phyloP scores from a whole-genome alignment of 2,329 filamentous ascomycete species.

The Tricladium varicosporioides region DNA sequence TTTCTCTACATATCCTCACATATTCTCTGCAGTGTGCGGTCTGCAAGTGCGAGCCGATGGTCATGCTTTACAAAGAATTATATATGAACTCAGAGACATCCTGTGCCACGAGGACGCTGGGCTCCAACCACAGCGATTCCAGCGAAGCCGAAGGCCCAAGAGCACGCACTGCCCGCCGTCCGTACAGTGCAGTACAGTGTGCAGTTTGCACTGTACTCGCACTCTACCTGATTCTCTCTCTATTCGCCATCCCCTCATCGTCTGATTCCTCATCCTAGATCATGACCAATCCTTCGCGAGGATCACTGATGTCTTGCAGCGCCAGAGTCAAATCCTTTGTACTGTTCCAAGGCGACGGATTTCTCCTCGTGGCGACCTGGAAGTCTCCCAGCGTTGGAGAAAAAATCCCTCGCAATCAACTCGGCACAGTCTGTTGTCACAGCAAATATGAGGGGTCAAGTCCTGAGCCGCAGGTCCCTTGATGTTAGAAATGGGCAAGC shows the following conservation, averaged over 20 bases:
- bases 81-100: background rate
- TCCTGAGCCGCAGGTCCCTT: background rate
- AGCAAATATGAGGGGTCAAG: background rate
- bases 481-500: background rate
- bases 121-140: background rate
- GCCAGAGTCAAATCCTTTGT: constrained; percentile 6
- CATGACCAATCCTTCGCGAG: background rate
- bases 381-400: background rate
- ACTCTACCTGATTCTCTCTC: background rate
- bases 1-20: too few relatives aligned
- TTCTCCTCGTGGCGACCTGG: background rate
- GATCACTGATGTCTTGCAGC: constrained; percentile 7
- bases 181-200: background rate
- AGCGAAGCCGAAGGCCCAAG: background rate
- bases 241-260: background rate
- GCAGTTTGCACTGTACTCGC: background rate
- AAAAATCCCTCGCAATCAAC: background rate
- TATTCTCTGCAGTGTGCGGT: background rate
- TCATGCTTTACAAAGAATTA: background rate
- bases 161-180: background rate
- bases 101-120: background rate
- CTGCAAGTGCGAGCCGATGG: background rate
- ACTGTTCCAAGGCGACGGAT: background rate
- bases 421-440: background rate
- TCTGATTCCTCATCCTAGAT: constrained; percentile 7